Conservation (phyloP, 1,139 yeast species). For the Starmera stellimalicola region DNA sequence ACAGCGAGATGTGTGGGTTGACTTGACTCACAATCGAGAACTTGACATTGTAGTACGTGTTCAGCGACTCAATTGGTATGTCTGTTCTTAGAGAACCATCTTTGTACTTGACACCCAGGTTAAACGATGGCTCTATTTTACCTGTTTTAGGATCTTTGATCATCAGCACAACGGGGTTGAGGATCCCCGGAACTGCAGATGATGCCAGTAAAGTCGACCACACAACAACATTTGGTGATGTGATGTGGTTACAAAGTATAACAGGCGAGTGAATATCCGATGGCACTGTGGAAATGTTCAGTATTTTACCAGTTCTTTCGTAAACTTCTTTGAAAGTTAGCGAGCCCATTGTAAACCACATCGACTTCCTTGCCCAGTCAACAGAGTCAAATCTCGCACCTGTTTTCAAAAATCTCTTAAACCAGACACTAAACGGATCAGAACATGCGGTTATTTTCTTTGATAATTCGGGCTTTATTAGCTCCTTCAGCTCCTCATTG, state of each 20-base stretch:
- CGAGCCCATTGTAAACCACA: slow-evolving; percentile 67
- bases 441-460: slow-evolving; percentile 63
- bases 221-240: slow-evolving; percentile 75
- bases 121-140: slow-evolving; percentile 49
- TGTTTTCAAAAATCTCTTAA: slow-evolving; percentile 58
- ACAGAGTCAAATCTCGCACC: slow-evolving; percentile 75
- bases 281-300: slow-evolving; percentile 72
- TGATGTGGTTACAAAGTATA: slow-evolving; percentile 65
- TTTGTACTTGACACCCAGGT: slow-evolving; percentile 68
- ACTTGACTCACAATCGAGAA: slow-evolving; percentile 75
- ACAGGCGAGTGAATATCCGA: slow-evolving; percentile 80
- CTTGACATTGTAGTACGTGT: slow-evolving; percentile 69
- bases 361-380: slow-evolving; percentile 62
- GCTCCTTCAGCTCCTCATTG: slow-evolving; percentile 48
- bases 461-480: slow-evolving; percentile 56
- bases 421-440: slow-evolving; percentile 53
- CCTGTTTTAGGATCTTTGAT: slow-evolving; percentile 42
- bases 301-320: slow-evolving; percentile 56
- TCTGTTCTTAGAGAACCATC: slow-evolving; percentile 52
- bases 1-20: slow-evolving; percentile 71
- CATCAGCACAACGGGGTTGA: slow-evolving; percentile 75
- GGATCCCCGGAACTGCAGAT: slow-evolving; percentile 78
- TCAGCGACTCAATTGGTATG: slow-evolving; percentile 62
- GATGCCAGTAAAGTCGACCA: slow-evolving; percentile 76
- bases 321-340: slow-evolving; percentile 64